These are phyloP conservation scores for Zarea fungicola DNA, from an alignment of 2,329 filamentous ascomycete genomes.

Conservation along the genomic window DNA sequence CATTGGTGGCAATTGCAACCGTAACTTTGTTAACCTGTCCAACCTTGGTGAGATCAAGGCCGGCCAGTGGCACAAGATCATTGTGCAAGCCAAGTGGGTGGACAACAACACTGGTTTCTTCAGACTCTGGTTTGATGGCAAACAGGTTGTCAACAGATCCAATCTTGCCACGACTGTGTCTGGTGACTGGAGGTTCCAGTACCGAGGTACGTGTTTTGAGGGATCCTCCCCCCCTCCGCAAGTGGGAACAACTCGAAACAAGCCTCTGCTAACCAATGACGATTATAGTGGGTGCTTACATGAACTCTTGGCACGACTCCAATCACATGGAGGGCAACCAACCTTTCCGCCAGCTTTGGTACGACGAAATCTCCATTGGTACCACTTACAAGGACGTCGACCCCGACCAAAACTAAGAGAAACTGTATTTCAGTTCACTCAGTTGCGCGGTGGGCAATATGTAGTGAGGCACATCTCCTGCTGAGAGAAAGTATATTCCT, in stretches of 20 bases:
- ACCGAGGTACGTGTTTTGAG: slow-evolving; percentile 25
- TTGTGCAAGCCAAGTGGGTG: slow-evolving; percentile 41
- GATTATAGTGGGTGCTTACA: slow-evolving; percentile 39
- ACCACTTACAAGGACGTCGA: slow-evolving; percentile 27
- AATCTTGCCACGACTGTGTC: slow-evolving; percentile 40
- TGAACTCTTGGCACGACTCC: slow-evolving; percentile 45
- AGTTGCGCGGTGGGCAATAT: no score
- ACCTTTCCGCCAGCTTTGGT: slow-evolving; percentile 42
- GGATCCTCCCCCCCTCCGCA: no score
- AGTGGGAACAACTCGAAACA: no score
- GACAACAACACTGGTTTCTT: slow-evolving; percentile 38
- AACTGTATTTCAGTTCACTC: no score
- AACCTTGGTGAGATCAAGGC: slow-evolving; percentile 34
- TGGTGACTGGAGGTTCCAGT: slow-evolving; percentile 39
- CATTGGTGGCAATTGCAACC: slow-evolving; percentile 21
- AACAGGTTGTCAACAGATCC: slow-evolving; percentile 35
- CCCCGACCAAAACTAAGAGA: slow-evolving; percentile 10
- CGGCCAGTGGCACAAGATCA: slow-evolving; percentile 42
- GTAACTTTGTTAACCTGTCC: slow-evolving; percentile 17
- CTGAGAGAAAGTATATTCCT: no score
- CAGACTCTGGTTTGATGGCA: slow-evolving; percentile 43
- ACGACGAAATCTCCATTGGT: slow-evolving; percentile 42
- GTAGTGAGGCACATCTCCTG: no score
- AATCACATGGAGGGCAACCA: slow-evolving; percentile 35
- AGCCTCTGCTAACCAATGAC: background rate